Evolutionary conservation across 2,329 filamentous ascomycete species (phyloP), one percentile per base, ranked within the genome.

Genomic region (Dothideomycetidae sp.): DNA sequence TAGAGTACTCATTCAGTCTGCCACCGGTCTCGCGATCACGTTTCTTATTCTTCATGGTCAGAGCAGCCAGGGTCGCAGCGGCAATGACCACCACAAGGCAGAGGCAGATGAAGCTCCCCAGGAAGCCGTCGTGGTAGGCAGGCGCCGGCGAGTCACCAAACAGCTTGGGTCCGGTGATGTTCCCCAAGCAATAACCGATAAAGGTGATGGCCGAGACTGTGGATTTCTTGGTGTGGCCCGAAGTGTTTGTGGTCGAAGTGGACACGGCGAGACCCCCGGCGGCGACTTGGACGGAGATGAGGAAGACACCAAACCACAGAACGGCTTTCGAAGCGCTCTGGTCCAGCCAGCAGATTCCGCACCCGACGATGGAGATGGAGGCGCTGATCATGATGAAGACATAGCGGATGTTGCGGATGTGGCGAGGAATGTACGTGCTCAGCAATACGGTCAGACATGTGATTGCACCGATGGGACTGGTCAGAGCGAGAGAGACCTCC

Each of bases 161-260:
- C 10, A 59, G 50, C 2, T 65, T 49, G 1, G 63, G 62, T 0
- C 62, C 62, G n/a, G 63, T 57, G 26, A 66, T 61, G 44, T 64
- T 65, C 9, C 53, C 53, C 5, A 68, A 51, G 44, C 66, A 70
- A 44, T 69, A 70, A 1, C 66, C 67, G 13, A 69, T 60, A 35
- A 65, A 70, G 4, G 68, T 53, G 0, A 65, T 65, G 2, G 64
- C 65, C 1, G 63, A 64, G 1, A 60, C 61, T 1, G 69, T 52
- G 1, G 61, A 61, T 1, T 64, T 53, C 49, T 70, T 70, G 0
- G 67, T 69, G 36, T 70, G 69, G 1, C 67, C 67, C 0, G 67
- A 64, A 9, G 62, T 68, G 42, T 70, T 69, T n/a, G n/a, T n/a
- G n/a, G n/a, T n/a, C n/a, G n/a, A n/a, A n/a, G n/a, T n/a, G n/a